These are phyloP conservation scores for Malus sieversii DNA, from an alignment of 306 rosid genomes.

Conservation along the genomic window DNA sequence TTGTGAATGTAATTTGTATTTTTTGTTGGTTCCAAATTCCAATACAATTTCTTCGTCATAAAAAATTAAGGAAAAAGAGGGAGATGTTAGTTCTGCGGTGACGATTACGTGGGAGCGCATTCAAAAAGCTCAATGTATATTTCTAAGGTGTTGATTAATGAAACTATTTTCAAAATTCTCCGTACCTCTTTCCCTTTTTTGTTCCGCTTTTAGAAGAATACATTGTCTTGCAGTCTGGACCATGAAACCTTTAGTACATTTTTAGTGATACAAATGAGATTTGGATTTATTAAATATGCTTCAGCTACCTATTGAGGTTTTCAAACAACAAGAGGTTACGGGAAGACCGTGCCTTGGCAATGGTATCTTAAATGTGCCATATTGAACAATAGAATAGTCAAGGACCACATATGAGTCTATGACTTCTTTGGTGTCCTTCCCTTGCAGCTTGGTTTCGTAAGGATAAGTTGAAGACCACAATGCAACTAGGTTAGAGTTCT, in stretches of 20 bases:
- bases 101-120: not conserved
- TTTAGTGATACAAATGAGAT: not conserved
- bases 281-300: not conserved
- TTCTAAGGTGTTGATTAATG: not conserved
- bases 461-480: not conserved
- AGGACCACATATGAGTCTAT: not conserved
- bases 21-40: not conserved
- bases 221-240: not conserved
- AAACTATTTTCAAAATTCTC: not conserved
- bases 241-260: not conserved
- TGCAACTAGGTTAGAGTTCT: not conserved
- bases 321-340: not conserved
- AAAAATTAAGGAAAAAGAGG: not conserved
- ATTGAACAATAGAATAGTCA: not conserved
- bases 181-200: not conserved
- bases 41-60: not conserved
- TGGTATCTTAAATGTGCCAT: not conserved
- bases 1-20: not conserved
- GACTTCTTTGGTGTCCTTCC: not conserved
- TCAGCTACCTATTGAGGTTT: not conserved
- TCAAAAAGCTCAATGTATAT: not conserved
- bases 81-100: not conserved
- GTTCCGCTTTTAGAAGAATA: not conserved
- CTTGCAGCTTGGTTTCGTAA: not conserved
- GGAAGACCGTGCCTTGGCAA: not conserved